A percentile compares a stretch with the other conserved stretches of the same genome.
These are phyloP conservation scores for Periglandula ipomoeae DNA, from an alignment of 2,329 filamentous ascomycete genomes.

Conservation along the genomic window DNA sequence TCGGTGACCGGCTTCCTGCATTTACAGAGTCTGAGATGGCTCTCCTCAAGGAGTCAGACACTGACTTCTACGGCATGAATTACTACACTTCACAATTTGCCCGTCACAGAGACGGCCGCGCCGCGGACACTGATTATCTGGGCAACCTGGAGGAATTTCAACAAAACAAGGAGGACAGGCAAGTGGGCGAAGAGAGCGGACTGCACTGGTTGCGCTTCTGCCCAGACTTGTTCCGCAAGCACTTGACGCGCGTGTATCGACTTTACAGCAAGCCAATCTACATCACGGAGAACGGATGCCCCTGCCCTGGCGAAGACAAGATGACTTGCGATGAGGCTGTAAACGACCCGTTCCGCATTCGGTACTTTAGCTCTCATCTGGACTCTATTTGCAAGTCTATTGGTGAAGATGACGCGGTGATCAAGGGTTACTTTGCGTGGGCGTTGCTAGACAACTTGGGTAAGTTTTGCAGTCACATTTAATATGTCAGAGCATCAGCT, in stretches of 20 bases:
- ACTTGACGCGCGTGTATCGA: conserved; percentile 16
- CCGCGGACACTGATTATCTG: conserved; percentile 21
- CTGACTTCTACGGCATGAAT: conserved; percentile 32
- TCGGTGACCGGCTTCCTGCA: conserved; percentile 20
- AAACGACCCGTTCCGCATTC: conserved; percentile 25
- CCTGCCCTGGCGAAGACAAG: conserved; percentile 24
- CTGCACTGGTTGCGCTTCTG: conserved; percentile 25
- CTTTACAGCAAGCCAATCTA: conserved; percentile 20
- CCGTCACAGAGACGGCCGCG: conserved; percentile 15
- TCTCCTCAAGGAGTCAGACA: conserved; percentile 16
- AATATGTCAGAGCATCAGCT: too few species aligned
- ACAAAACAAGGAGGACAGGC: conserved; percentile 19
- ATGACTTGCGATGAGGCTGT: conserved; percentile 22
- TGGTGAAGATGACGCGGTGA: conserved; percentile 19
- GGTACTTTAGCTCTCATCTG: conserved; percentile 29
- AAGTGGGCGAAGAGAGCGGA: conserved; percentile 22
- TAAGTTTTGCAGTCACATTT: conserved; percentile 10
- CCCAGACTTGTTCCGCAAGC: conserved; percentile 19
- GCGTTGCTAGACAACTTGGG: conserved; percentile 27
- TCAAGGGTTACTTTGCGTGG: conserved; percentile 27
- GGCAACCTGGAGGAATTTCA: conserved; percentile 25
- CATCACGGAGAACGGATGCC: conserved; percentile 25
- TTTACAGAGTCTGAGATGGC: conserved; percentile 20
- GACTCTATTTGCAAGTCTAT: conserved; percentile 24
- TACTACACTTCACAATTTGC: conserved; percentile 30